Evolutionary conservation across 1,284 basidiomycete species (phyloP).

Genomic region (Veloboletus limbatus): DNA sequence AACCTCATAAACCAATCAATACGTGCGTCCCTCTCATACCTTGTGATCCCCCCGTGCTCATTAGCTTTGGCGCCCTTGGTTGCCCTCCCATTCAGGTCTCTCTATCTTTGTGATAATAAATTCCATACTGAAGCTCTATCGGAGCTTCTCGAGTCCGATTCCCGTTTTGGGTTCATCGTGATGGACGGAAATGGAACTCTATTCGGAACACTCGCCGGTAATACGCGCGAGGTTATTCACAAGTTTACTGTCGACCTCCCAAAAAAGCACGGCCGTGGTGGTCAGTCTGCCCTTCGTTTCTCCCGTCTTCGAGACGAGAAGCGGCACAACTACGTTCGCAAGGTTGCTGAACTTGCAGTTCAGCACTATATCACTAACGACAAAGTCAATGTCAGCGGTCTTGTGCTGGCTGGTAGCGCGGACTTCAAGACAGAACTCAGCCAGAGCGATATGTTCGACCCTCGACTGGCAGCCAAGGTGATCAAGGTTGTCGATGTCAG

Average conservation of each 20-base stretch:
- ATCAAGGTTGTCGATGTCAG: slow-evolving; percentile 99
- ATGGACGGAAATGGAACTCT: slow-evolving; percentile 99
- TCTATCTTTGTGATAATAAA: slow-evolving; percentile 99
- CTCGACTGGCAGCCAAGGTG: slow-evolving; percentile 81
- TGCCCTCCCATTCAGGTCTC: slow-evolving; percentile 53
- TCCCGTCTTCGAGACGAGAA: slow-evolving; percentile 99
- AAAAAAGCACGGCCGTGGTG: slow-evolving; percentile 99
- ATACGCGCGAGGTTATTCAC: slow-evolving; percentile 96
- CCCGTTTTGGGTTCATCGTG: slow-evolving; percentile 98
- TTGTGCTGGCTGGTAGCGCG: slow-evolving; percentile 97
- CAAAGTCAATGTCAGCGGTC: slow-evolving; percentile 96
- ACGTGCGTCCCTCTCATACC: slow-evolving; percentile 57
- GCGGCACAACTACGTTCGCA: slow-evolving; percentile 99
- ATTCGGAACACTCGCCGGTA: slow-evolving; percentile 94
- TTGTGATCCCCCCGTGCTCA: slow-evolving; percentile 1
- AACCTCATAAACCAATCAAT: slow-evolving; percentile 98
- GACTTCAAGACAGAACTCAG: slow-evolving; percentile 99
- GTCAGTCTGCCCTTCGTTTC: slow-evolving; percentile 99
- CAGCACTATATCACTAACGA: slow-evolving; percentile 98
- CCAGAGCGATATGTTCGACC: slow-evolving; percentile 97
- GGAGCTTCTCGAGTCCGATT: slow-evolving; percentile 96
- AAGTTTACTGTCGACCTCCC: slow-evolving; percentile 99
- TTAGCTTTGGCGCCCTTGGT: slow-evolving; percentile 3
- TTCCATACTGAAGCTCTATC: slow-evolving; percentile 98
- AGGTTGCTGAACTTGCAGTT: slow-evolving; percentile 95